Evolutionary conservation across 371 early-diverging fungal species (phyloP).

Genomic region (Lichtheimia ornata): DNA sequence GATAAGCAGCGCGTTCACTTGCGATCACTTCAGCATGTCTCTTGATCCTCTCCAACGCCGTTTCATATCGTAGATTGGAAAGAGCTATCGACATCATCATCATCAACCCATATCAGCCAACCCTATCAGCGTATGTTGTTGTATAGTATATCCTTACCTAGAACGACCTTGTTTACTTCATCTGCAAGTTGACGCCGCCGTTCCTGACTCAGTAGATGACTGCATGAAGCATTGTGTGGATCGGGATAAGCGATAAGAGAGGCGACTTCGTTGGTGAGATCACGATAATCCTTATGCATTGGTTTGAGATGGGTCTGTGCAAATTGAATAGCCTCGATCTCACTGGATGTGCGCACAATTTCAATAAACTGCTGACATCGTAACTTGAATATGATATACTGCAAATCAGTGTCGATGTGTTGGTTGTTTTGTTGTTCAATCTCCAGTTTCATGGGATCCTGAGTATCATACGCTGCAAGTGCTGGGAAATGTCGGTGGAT

Average conservation of each 20-base stretch:
- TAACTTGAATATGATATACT: conserved; percentile 26
- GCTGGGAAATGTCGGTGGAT: conserved; percentile 33
- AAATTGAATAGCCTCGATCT: conserved; percentile 34
- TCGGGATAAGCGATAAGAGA: conserved; percentile 41
- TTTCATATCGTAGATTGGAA: conserved; percentile 11
- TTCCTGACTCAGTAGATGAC: conserved; percentile 35
- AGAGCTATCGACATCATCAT: background rate
- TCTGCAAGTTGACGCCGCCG: conserved; percentile 34
- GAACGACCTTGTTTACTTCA: conserved; percentile 30
- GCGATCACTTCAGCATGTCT: conserved; percentile 10
- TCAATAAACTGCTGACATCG: conserved; percentile 46
- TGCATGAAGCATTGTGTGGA: conserved; percentile 32
- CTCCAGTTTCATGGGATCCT: conserved; percentile 3
- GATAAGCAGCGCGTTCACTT: conserved; percentile 8
- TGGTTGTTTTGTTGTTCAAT: background rate
- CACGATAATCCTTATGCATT: conserved; percentile 19
- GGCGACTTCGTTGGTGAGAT: conserved; percentile 35
- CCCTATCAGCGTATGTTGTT: background rate
- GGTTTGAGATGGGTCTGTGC: conserved; percentile 38
- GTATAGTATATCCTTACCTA: conserved; percentile 18
- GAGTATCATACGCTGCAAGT: conserved; percentile 20
- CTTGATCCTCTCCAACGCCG: conserved; percentile 13
- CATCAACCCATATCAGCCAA: too few species aligned
- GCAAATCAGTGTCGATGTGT: background rate
- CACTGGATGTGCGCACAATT: conserved; percentile 24